A percentile compares a stretch with the other conserved stretches of the same genome.
Conservation (phyloP, 2,329 filamentous ascomycete species). For the Neonectria coccinea region DNA sequence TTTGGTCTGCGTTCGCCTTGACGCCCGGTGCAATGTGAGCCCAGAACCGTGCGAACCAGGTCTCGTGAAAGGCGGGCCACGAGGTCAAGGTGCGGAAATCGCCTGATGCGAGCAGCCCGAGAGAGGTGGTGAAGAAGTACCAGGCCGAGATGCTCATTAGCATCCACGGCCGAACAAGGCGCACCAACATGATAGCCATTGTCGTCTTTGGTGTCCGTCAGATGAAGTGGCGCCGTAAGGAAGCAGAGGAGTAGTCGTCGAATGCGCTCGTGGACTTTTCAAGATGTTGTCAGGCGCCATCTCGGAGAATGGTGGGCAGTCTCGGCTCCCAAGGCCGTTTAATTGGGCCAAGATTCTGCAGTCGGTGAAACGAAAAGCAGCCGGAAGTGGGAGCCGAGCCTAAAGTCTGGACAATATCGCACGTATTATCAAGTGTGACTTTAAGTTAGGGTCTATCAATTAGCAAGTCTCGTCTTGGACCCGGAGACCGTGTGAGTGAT, state of each 20-base stretch:
- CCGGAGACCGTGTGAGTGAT: too few relatives aligned
- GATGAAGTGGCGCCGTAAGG: neutral
- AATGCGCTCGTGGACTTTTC: neutral
- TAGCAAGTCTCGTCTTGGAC: too few relatives aligned
- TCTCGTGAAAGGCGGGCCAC: constrained; percentile 55
- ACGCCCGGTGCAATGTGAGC: constrained; percentile 62
- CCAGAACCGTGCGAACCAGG: constrained; percentile 75
- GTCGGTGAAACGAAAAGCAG: too few relatives aligned
- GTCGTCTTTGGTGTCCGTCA: neutral
- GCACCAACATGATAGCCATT: neutral
- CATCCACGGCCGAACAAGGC: constrained; percentile 55
- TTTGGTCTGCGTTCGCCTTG: constrained; percentile 53
- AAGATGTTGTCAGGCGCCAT: neutral
- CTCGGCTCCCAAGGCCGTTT: neutral
- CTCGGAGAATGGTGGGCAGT: neutral
- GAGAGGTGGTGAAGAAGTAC: constrained; percentile 65
- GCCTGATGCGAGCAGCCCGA: constrained; percentile 52
- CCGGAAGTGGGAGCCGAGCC: too few relatives aligned
- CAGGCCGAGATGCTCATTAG: constrained; percentile 63
- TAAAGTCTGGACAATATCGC: too few relatives aligned
- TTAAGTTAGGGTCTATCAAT: too few relatives aligned
- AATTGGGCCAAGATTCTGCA: neutral
- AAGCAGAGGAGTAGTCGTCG: neutral
- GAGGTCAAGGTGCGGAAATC: constrained; percentile 56
- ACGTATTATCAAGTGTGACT: too few relatives aligned